These are phyloP conservation scores for Silene vulgaris DNA, from an alignment of 179 eudicot genomes.

Conservation along the genomic window DNA sequence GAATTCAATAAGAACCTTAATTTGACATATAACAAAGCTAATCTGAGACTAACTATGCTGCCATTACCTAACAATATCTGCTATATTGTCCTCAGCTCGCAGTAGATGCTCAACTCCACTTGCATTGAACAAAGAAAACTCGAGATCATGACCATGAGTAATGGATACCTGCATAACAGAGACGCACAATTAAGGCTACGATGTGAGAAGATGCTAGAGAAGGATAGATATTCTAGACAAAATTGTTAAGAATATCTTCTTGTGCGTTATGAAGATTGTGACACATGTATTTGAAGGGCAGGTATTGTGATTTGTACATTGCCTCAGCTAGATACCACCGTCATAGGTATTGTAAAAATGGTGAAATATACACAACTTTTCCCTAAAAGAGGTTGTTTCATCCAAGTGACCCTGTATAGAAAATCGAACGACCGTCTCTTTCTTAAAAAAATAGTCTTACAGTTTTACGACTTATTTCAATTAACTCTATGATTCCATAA, in stretches of 20 bases:
- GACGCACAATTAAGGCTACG: background rate
- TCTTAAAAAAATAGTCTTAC: background rate
- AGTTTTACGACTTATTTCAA: background rate
- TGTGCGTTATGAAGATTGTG: background rate
- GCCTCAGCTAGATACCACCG: background rate
- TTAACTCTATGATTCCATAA: background rate
- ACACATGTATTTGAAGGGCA: background rate
- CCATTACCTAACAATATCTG: conserved; percentile 53
- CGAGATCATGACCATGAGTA: conserved; percentile 46
- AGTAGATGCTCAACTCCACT: conserved; percentile 44
- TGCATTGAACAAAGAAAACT: conserved; percentile 49
- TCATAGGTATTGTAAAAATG: background rate
- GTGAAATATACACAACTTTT: background rate
- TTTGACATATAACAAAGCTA: background rate
- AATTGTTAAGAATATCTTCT: background rate
- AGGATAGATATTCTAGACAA: background rate
- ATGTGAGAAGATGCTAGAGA: background rate
- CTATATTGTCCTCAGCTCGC: conserved; percentile 43
- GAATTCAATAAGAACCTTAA: background rate
- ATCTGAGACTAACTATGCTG: background rate
- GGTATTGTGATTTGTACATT: background rate
- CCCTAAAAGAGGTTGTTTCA: background rate
- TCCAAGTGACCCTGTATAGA: background rate
- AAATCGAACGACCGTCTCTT: background rate
- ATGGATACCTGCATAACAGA: conserved; percentile 49